Evolutionary conservation across 805 yeast genomes (phyloP).

Genomic region (Barnettozyma vustinii): DNA sequence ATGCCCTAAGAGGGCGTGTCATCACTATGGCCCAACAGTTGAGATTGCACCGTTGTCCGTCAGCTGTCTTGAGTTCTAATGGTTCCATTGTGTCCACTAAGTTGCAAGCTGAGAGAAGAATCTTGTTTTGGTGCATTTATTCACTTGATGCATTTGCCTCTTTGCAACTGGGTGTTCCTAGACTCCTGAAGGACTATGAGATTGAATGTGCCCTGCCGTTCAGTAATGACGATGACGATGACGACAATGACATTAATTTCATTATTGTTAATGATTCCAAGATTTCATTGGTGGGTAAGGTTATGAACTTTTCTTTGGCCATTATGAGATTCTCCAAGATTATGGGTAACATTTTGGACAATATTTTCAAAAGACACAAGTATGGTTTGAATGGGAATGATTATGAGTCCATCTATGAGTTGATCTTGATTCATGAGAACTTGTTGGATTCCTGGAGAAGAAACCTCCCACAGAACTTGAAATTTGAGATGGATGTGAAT

Average conservation of each 20-base stretch:
- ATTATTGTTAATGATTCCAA: constrained; percentile 54
- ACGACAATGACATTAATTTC: constrained; percentile 46
- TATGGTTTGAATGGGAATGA: constrained; percentile 9
- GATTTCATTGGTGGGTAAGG: constrained; percentile 65
- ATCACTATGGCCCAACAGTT: constrained; percentile 82
- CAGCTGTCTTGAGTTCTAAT: constrained; percentile 64
- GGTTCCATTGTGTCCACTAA: constrained; percentile 61
- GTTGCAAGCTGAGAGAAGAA: constrained; percentile 79
- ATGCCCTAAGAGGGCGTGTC: constrained; percentile 69
- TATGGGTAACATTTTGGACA: constrained; percentile 66
- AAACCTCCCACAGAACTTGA: constrained; percentile 55
- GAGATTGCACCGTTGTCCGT: constrained; percentile 80
- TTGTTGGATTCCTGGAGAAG: constrained; percentile 75
- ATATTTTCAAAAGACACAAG: constrained; percentile 54
- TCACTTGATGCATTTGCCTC: constrained; percentile 71
- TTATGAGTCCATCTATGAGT: constrained; percentile 23
- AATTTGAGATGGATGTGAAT: constrained; percentile 59
- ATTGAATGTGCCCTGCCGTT: constrained; percentile 85
- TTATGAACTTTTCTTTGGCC: constrained; percentile 54
- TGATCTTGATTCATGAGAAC: constrained; percentile 48
- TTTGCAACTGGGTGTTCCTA: constrained; percentile 75
- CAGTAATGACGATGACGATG: constrained; percentile 35
- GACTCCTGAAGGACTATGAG: constrained; percentile 73
- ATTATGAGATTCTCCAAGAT: constrained; percentile 68
- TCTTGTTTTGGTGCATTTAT: constrained; percentile 81